Conservation (phyloP, 2,329 filamentous ascomycete species). For the Arthrobotrys sinensis region DNA sequence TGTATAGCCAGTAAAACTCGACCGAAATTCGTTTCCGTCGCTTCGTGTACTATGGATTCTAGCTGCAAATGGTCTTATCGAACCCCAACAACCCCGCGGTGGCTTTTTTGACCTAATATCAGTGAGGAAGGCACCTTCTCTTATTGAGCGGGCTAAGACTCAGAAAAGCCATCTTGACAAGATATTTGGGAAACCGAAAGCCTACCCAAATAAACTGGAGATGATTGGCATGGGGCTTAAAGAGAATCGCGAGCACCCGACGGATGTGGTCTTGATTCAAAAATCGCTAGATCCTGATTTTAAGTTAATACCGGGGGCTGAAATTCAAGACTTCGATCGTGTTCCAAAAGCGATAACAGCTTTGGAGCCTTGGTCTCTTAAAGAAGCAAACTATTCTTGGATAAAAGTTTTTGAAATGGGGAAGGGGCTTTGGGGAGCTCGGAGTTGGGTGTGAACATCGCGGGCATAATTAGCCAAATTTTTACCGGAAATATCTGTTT, state of each 20-base stretch:
- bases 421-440: background rate
- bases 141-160: background rate
- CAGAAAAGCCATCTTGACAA: slow-evolving; percentile 16
- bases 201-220: slow-evolving; percentile 24
- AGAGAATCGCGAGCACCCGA: background rate
- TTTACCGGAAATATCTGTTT: too few relatives aligned
- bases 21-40: slow-evolving; percentile 1
- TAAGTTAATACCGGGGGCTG: background rate
- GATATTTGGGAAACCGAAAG: background rate
- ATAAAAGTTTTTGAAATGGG: slow-evolving; percentile 25
- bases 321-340: background rate
- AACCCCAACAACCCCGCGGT: too few relatives aligned
- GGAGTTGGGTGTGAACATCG: background rate
- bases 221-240: slow-evolving; percentile 11
- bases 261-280: background rate
- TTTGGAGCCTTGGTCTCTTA: background rate
- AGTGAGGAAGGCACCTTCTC: background rate
- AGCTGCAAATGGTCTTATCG: background rate
- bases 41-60: slow-evolving; percentile 38
- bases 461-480: background rate
- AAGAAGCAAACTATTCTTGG: background rate
- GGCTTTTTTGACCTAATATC: background rate
- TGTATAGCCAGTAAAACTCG: slow-evolving; percentile 10
- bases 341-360: background rate
- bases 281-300: background rate